Conservation (phyloP, 371 early-diverging fungal genomes). For the Mucor sp. region DNA sequence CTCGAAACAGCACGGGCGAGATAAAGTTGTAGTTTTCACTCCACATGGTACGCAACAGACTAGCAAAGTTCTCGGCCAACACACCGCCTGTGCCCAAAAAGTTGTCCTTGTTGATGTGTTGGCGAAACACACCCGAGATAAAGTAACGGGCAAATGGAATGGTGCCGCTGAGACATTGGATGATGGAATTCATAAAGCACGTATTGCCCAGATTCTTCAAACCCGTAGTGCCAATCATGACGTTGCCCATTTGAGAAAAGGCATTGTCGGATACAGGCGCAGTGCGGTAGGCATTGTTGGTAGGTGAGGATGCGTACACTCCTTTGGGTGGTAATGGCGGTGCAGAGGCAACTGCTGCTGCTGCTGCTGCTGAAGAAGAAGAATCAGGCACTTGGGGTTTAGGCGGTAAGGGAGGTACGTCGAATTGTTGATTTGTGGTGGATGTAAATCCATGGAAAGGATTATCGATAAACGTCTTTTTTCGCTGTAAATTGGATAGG, state of each 20-base stretch:
- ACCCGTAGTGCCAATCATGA: conserved; percentile 73
- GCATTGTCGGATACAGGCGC: conserved; percentile 30
- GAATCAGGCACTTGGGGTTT: conserved; percentile 4
- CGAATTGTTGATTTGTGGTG: conserved; percentile 27
- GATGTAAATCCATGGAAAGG: conserved; percentile 62
- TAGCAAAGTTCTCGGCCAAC: conserved; percentile 71
- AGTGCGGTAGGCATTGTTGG: conserved; percentile 1
- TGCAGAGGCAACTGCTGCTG: neutral
- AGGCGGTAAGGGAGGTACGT: conserved; percentile 25
- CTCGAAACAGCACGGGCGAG: conserved; percentile 50
- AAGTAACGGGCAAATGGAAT: conserved; percentile 86
- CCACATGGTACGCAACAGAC: conserved; percentile 75
- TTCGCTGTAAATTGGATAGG: conserved; percentile 24
- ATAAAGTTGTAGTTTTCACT: conserved; percentile 55
- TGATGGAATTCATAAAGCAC: conserved; percentile 95
- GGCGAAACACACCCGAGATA: conserved; percentile 67
- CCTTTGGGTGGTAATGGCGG: conserved; percentile 15
- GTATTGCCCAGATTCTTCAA: conserved; percentile 95
- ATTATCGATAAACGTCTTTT: conserved; percentile 62
- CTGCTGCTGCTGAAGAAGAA: neutral
- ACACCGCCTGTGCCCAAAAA: conserved; percentile 82
- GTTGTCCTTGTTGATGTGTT: conserved; percentile 75
- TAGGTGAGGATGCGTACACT: conserved; percentile 2
- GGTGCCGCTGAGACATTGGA: conserved; percentile 92
- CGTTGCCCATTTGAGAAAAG: conserved; percentile 48